Conservation (phyloP, 768 basidiomycete species). For the Mycena metata region DNA sequence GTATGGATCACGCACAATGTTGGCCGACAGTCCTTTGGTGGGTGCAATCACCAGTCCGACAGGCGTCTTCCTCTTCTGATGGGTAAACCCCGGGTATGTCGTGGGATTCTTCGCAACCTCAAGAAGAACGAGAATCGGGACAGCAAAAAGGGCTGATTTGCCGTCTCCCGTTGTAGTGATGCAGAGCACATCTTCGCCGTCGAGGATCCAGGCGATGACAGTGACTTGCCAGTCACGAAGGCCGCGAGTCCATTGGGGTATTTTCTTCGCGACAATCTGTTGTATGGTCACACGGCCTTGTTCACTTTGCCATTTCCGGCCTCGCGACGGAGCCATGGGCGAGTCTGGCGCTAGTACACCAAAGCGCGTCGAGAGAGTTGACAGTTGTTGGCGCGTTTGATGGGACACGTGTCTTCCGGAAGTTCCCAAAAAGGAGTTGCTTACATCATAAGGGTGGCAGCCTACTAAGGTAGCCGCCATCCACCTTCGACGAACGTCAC, state of each 20-base stretch:
- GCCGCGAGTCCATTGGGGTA: neutral
- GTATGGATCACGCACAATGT: conserved; percentile 23
- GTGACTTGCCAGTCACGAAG: conserved; percentile 2
- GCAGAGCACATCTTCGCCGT: no score
- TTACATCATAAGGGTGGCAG: no score
- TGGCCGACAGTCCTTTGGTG: conserved; percentile 23
- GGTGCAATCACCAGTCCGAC: conserved; percentile 25
- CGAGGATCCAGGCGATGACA: no score
- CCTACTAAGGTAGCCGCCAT: no score
- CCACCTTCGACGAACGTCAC: no score
- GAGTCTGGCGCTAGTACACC: no score
- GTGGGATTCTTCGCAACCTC: conserved; percentile 4
- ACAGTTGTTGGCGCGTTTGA: no score
- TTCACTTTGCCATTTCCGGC: neutral
- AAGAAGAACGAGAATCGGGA: neutral
- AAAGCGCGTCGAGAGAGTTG: no score
- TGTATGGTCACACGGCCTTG: neutral
- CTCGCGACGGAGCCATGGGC: conserved; percentile 2
- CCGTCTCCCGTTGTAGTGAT: no score
- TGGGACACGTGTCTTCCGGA: no score
- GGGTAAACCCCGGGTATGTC: neutral
- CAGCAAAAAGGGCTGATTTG: no score
- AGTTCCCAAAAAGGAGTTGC: no score
- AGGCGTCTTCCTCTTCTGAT: conserved; percentile 17
- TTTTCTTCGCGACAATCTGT: conserved; percentile 1